Base-by-base conservation (phyloP, 495 filamentous ascomycete species). In the Annulohypoxylon moriforme region DNA sequence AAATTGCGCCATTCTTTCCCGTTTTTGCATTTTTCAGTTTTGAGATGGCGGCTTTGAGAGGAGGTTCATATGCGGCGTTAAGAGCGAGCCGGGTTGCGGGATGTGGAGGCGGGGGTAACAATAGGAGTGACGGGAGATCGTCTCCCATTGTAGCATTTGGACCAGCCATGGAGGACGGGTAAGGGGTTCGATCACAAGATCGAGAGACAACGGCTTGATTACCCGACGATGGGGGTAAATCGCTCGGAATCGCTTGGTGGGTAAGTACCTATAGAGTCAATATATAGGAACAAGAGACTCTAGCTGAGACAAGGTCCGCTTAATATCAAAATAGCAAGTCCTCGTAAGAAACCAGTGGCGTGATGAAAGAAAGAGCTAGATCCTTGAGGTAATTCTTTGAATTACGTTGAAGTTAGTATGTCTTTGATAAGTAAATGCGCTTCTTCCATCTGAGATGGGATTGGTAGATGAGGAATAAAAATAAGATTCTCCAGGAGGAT, bases 31-130 rank as follows among this genome's bases (percentile, higher is more conserved):
- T 69, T 60, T 77, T 82, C 10, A 89, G 70, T 18, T 80, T 84
- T 25, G 83, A 77, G 42, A 85, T 78, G 9, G 80, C 78, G 10
- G 82, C 80, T 31, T 67, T 77, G 49, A 91, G 79, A 4, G 88
- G 76, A n/a, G 87, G 81, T 10, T 81, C 77, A 74, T 90, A 91
- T 53, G 88, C 85, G n/a, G 85, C 84, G 42, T 83, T 81, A 59
- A 92, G 76, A 5, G 82, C 71, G 9, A 76, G 68, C 63, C 80
- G 79, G 47, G 75, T 82, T 11, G 80, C 74, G 4, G 84, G 83
- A 27, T 82, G 73, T 14, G 88, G 88, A 36, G 86, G 83, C 56
- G 85, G 84, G 34, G 89, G 86, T 60, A 90, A 83, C 14, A 91
- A 81, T 4, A 90, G 79, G 25, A 91, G 82, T 47, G 85, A 86